Conservation (phyloP, 345 rosid species). For the Citrus maxima region DNA sequence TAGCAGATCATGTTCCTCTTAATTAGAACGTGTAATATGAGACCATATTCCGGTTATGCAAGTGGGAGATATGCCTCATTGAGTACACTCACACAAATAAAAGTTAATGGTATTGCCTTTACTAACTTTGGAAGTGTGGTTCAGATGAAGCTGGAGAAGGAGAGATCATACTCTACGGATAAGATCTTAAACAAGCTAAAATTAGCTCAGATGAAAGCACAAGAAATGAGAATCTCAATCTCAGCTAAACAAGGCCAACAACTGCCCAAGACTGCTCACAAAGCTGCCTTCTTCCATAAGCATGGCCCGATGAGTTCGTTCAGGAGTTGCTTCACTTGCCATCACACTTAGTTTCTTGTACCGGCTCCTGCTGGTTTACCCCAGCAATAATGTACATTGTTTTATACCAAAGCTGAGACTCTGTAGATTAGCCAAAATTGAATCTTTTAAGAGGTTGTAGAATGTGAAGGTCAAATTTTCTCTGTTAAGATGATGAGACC, state of each 20-base stretch:
- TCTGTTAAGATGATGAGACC: background rate
- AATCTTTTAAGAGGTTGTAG: background rate
- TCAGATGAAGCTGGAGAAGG: conserved; percentile 88
- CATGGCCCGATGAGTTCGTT: conserved; percentile 30
- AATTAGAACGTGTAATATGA: background rate
- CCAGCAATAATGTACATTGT: background rate
- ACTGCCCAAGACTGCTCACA: conserved; percentile 33
- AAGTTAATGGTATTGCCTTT: background rate
- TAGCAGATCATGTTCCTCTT: background rate
- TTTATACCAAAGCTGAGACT: background rate
- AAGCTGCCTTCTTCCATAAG: conserved; percentile 35
- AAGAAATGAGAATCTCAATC: conserved; percentile 69
- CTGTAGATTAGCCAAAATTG: background rate
- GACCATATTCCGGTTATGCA: background rate
- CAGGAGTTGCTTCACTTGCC: conserved; percentile 55
- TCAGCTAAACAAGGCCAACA: conserved; percentile 28
- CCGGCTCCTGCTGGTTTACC: too few species aligned
- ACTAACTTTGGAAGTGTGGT: background rate
- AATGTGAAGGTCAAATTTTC: background rate
- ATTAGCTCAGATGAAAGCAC: conserved; percentile 59
- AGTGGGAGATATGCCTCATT: background rate
- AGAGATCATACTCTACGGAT: conserved; percentile 81
- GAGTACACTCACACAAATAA: background rate
- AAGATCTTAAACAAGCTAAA: conserved; percentile 74
- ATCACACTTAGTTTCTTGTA: conserved; percentile 18